Evolutionary conservation across 2,329 filamentous ascomycete species (phyloP), one percentile per base, ranked within the genome.

Genomic region (Chrysosporium queenslandicum): DNA sequence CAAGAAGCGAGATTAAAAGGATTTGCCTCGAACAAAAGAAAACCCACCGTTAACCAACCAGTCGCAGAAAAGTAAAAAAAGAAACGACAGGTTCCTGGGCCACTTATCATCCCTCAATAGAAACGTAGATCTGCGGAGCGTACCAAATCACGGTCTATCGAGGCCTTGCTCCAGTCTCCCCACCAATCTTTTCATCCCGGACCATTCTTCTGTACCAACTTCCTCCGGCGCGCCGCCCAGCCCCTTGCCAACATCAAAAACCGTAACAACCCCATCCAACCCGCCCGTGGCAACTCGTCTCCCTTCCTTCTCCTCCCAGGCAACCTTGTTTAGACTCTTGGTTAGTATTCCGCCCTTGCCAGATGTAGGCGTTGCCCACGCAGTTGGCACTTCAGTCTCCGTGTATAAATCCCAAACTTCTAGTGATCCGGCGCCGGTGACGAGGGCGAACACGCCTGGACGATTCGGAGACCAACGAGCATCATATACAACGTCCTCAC

Each of bases 401-500:
- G 90, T 79, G 11, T 87, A 91, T 48, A 98, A 80, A 65, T 98
- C 94, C 87, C 92, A 98, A 46, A 98, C 77, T 70, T 98, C 94
- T 16, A 98, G 76, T 68, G 83, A 86, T 27, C 92, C 94, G 2
- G 87, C 87, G 30, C 92, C 92, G 61, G 98, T 94, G 2, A 97
- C 92, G 18, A 94, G 81, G 1, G 87, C 88, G 69, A 98, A 98
- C 7, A 98, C 87, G 34, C 89, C 90, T 0, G 92, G 92, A 66
- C 92, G 91, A 58, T 92, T 80, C 0, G 92, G 92, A 12, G 88
- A 94, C 94, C 94, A 98, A 50, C 84, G 85, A 2, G 88, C 90
- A 66, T 96, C 91, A 71, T 98, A 98, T 48, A 98, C 90, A 18
- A 96, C 84, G 63, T 98, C 94, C 71, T 98, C 94, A 51, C 92